phyloP scores from a whole-genome alignment of 2,329 filamentous ascomycete genomes.

The Achaetomium macrosporum region DNA sequence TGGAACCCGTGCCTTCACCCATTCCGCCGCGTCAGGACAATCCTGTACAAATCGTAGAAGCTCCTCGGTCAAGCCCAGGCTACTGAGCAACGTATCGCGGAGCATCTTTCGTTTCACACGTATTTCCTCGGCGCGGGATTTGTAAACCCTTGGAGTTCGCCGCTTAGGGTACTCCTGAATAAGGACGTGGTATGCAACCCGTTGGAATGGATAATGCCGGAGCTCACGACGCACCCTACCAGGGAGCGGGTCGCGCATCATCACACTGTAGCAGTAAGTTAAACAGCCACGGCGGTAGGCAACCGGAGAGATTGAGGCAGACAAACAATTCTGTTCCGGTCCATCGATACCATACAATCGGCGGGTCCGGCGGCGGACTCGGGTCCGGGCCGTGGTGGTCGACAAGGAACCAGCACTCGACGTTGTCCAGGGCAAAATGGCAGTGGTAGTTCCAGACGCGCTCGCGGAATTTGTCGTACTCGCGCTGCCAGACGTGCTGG shows the following conservation, averaged over 20 bases:
- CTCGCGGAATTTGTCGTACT: background rate
- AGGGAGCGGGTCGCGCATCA: background rate
- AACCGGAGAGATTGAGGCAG: background rate
- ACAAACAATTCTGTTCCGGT: constrained; percentile 6
- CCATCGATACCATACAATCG: constrained; percentile 1
- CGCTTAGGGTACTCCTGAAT: background rate
- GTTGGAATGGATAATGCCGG: constrained; percentile 1
- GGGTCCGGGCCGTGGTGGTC: constrained; percentile 5
- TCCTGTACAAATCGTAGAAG: background rate
- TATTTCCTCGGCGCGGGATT: constrained; percentile 2
- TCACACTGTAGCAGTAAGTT: background rate
- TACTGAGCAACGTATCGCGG: background rate
- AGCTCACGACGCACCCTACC: background rate
- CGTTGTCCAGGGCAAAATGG: constrained; percentile 22
- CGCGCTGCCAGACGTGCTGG: constrained; percentile 6
- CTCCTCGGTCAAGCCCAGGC: background rate
- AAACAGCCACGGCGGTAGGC: background rate
- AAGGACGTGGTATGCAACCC: background rate
- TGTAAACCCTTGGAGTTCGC: background rate
- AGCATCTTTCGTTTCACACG: background rate
- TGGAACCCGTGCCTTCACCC: constrained; percentile 3
- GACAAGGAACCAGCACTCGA: constrained; percentile 7
- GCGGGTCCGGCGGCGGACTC: background rate
- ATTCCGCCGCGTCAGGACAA: background rate
- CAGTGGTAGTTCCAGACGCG: background rate